phyloP scores from a whole-genome alignment of 2,329 filamentous ascomycete genomes.

The Pestalotiopsis sp. region DNA sequence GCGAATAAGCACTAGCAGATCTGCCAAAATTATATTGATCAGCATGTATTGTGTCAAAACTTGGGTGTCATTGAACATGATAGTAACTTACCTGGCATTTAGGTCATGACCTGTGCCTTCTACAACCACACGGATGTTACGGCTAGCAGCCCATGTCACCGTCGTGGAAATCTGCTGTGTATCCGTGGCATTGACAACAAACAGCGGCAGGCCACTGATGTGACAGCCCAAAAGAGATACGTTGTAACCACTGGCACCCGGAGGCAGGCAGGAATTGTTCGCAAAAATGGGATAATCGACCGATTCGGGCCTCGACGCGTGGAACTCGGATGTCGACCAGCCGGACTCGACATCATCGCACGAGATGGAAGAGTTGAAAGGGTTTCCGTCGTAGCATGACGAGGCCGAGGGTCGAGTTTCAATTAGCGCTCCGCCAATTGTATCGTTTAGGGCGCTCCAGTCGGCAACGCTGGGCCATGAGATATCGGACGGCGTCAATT shows the following conservation, averaged over 20 bases:
- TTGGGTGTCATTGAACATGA: neutral
- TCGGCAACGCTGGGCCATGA: neutral
- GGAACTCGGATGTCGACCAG: neutral
- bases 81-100: neutral
- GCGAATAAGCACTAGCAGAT: constrained; percentile 50
- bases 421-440: neutral
- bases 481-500: neutral
- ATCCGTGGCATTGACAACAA: constrained; percentile 20
- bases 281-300: constrained; percentile 1
- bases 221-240: neutral
- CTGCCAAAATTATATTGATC: constrained; percentile 38
- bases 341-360: neutral
- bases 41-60: neutral
- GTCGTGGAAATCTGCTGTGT: constrained; percentile 20
- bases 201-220: constrained; percentile 22
- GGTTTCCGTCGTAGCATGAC: neutral
- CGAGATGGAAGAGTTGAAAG: neutral
- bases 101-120: constrained; percentile 52
- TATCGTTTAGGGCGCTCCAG: neutral
- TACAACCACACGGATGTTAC: constrained; percentile 48
- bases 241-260: constrained; percentile 23
- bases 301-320: neutral
- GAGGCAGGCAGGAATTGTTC: constrained; percentile 9
- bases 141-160: constrained; percentile 36
- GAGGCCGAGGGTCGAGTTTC: neutral